Conservation (phyloP, 2,329 filamentous ascomycete genomes). For the Sporothrix dimorphospora region DNA sequence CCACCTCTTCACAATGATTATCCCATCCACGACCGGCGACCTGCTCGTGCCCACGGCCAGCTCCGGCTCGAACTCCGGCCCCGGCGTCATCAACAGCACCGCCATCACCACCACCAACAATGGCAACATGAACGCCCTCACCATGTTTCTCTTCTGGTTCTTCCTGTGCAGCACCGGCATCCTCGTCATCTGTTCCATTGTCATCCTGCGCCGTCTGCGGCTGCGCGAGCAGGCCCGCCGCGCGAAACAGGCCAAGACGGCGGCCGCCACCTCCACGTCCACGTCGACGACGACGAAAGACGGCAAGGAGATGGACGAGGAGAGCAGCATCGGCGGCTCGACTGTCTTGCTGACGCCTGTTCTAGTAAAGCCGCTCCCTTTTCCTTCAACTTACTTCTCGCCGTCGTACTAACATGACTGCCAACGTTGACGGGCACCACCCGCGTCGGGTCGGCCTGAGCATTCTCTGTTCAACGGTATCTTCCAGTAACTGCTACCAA, state of each 20-base stretch:
- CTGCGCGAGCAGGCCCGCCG: slow-evolving; percentile 21
- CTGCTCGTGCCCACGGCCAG: not conserved
- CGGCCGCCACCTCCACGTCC: not conserved
- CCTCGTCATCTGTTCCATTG: slow-evolving; percentile 24
- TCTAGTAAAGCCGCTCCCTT: not conserved
- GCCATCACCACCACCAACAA: slow-evolving; percentile 19
- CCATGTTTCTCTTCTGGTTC: slow-evolving; percentile 33
- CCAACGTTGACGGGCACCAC: not conserved
- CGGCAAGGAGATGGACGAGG: slow-evolving; percentile 17
- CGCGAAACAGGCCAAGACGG: not conserved
- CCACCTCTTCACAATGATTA: slow-evolving; percentile 17
- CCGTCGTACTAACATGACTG: not conserved
- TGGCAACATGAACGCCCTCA: slow-evolving; percentile 28
- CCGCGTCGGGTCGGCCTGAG: not conserved
- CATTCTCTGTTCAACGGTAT: not conserved
- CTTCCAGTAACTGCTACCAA: no score
- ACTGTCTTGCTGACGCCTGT: not conserved
- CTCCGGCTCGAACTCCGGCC: not conserved
- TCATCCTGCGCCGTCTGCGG: slow-evolving; percentile 29
- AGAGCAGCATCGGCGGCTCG: slow-evolving; percentile 12
- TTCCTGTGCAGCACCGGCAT: slow-evolving; percentile 30
- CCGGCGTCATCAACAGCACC: slow-evolving; percentile 5
- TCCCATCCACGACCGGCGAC: slow-evolving; percentile 2
- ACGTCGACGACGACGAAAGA: not conserved
- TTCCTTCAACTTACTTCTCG: no score